Base-by-base conservation (phyloP, 208 protist genomes). In the Strigomonas galati region DNA sequence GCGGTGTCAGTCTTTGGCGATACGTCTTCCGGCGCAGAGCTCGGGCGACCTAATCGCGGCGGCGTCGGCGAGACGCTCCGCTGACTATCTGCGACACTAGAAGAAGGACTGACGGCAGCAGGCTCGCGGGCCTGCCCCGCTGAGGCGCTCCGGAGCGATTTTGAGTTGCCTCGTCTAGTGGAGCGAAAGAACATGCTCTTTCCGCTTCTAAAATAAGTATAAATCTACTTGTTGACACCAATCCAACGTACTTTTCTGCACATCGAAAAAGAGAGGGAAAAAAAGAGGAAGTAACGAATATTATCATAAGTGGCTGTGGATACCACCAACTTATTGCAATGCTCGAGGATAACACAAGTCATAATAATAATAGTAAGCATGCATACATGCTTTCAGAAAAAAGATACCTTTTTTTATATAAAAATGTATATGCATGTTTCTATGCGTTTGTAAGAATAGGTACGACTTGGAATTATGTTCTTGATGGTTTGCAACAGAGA, bases 131-230 rank as follows among this genome's bases (percentile, higher is more conserved):
- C 31, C 32, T 37, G 32, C 1, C 31, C 32, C 7, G 56, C 56
- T 2, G 56, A 61, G 27, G 56, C 23, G 31, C 56, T 61, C 2
- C 56, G 27, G 2, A 48, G 27, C 19, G n/a, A 26, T 27, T 61
- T 48, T 2, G 30, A 28, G 26, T 44, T 31, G 9, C 30, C 15
- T 37, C 56, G 56, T 37, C 32, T 37, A 48, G 56, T 61, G 4
- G 56, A 28, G 19, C 56, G 56, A 26, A 61, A 61, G 44, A 61
- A 61, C 56, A 61, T 61, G 12, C 2, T 12, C 23, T 46, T 4
- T 37, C 6, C 32, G 32, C 6, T 37, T 12, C 32, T 37, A 37
- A 37, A 37, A 37, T 37, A 9, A 37, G 32, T 9, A 37, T 37
- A 37, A 37, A 37, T 37, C 2, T 37, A 37, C 32, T 27, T 53